Evolutionary conservation across 2,329 filamentous ascomycete genomes (phyloP).

Genomic region (Trichoderma polysporum): DNA sequence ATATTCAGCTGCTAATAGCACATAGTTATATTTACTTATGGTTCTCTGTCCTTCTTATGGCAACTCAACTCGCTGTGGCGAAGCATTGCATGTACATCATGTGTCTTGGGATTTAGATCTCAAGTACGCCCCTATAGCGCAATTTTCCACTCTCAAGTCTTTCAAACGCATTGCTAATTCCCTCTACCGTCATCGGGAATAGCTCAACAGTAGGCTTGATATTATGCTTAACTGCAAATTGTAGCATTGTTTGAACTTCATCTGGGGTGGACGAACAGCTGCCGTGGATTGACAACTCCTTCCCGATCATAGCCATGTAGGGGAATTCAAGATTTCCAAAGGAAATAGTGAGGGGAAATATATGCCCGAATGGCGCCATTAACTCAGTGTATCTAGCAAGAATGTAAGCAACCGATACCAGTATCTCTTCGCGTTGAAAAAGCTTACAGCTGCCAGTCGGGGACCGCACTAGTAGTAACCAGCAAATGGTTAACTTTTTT

Average conservation of each 20-base stretch:
- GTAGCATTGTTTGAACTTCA: neutral
- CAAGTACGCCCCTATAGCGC: neutral
- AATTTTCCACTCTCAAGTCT: neutral
- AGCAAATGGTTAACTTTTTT: neutral
- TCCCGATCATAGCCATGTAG: neutral
- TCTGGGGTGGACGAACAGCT: neutral
- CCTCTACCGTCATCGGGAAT: neutral
- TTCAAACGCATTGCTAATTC: neutral
- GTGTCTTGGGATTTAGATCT: neutral
- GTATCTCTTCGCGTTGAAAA: neutral
- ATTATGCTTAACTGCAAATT: neutral
- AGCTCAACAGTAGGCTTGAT: neutral
- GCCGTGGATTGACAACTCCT: neutral
- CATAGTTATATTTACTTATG: neutral
- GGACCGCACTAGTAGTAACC: neutral
- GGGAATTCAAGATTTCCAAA: neutral
- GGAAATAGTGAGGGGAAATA: neutral
- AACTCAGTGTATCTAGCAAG: neutral
- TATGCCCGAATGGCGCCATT: slow-evolving; percentile 1
- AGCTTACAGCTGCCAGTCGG: neutral
- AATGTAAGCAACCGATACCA: neutral
- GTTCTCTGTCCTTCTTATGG: neutral
- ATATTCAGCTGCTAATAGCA: neutral
- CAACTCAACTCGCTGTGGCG: neutral
- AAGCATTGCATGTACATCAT: neutral